Conservation (phyloP, 2,329 filamentous ascomycete genomes). For the Aspergillus sojae region DNA sequence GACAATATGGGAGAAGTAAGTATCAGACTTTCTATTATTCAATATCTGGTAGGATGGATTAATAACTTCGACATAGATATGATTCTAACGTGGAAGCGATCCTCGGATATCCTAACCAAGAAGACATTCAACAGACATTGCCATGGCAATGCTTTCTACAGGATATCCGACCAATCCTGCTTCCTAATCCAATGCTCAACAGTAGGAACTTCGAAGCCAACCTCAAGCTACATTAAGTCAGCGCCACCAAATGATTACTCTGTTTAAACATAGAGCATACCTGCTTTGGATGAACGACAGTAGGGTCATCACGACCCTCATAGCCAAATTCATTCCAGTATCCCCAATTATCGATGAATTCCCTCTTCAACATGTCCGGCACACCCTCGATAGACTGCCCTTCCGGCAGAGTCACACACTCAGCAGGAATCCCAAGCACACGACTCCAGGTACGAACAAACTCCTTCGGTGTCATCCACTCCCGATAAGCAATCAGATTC, state of each 20-base stretch:
- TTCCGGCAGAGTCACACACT: slow-evolving; percentile 9
- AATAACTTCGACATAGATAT: not conserved
- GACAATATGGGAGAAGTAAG: not conserved
- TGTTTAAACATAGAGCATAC: not conserved
- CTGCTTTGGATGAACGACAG: slow-evolving; percentile 4
- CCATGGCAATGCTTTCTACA: not conserved
- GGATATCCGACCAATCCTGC: not conserved
- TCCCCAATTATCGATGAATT: slow-evolving; percentile 10
- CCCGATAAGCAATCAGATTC: slow-evolving; percentile 9
- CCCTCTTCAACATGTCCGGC: slow-evolving; percentile 6
- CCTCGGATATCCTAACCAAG: not conserved
- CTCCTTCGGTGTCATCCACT: slow-evolving; percentile 11
- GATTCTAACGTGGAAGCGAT: not conserved
- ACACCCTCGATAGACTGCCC: slow-evolving; percentile 1
- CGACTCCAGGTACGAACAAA: not conserved
- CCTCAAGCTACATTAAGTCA: not conserved
- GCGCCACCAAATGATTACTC: not conserved
- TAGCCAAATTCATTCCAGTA: slow-evolving; percentile 19
- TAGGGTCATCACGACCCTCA: slow-evolving; percentile 8
- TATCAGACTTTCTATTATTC: not conserved
- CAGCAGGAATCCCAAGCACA: slow-evolving; percentile 1
- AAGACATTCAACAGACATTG: not conserved
- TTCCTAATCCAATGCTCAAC: not conserved
- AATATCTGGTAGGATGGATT: not conserved
- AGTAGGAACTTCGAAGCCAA: not conserved